Percentiles rank a stretch among this genome's conserved stretches.
These are phyloP conservation scores for Colletotrichum sp. DNA, from an alignment of 2,329 filamentous ascomycete genomes.

Conservation along the genomic window DNA sequence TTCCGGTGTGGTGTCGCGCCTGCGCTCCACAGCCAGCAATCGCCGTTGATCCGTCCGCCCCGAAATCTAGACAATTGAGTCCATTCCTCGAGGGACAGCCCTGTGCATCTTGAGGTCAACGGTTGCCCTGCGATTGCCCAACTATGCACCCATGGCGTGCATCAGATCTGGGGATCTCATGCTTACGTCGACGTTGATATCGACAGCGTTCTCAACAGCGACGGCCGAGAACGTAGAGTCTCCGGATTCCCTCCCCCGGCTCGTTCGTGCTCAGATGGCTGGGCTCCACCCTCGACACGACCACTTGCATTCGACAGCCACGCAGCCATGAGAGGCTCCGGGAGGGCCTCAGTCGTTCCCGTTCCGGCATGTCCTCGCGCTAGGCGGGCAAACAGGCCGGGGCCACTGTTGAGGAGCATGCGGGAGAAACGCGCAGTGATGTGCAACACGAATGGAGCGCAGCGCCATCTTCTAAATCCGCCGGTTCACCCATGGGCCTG, in stretches of 20 bases:
- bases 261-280: not conserved
- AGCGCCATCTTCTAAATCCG: not conserved
- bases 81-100: not conserved
- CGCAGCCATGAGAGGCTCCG: constrained; percentile 13
- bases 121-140: not conserved
- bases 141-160: constrained; percentile 17
- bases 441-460: not conserved
- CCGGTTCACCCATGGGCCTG: not conserved
- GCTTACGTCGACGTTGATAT: not conserved
- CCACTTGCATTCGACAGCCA: not conserved
- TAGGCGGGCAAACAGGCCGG: not conserved
- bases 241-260: not conserved
- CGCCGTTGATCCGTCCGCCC: not conserved
- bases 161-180: constrained; percentile 12
- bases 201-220: not conserved
- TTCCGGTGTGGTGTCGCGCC: constrained; percentile 13
- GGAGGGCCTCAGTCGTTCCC: constrained; percentile 8
- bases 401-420: not conserved
- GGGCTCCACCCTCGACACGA: not conserved
- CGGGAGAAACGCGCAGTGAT: not conserved
- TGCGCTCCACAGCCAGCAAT: constrained; percentile 9
- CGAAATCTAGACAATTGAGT: not conserved
- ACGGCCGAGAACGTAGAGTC: not conserved
- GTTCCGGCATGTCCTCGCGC: constrained; percentile 18
- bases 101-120: not conserved